Percentiles rank a stretch among this genome's conserved stretches.
Conservation (phyloP, 345 rosid genomes). For the Populus simonii region DNA sequence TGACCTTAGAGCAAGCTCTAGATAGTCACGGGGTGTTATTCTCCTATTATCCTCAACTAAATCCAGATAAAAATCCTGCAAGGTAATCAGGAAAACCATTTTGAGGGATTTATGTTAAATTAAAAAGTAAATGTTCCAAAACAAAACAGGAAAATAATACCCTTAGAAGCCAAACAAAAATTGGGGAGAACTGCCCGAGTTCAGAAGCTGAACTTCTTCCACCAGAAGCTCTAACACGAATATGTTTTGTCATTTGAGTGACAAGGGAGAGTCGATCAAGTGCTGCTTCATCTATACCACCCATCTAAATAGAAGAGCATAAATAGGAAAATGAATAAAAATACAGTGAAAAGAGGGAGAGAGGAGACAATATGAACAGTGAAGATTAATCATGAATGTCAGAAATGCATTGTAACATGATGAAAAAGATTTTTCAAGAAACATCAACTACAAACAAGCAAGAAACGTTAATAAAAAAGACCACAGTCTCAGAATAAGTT, state of each 20-base stretch:
- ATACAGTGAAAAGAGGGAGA: neutral
- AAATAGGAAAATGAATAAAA: neutral
- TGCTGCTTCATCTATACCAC: conserved; percentile 96
- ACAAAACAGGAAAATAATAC: conserved; percentile 35
- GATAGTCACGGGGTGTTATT: conserved; percentile 92
- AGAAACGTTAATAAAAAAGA: neutral
- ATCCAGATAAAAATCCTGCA: conserved; percentile 92
- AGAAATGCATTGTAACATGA: neutral
- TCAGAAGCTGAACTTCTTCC: conserved; percentile 78
- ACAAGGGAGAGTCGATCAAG: conserved; percentile 94
- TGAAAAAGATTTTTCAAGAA: neutral
- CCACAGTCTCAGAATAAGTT: neutral
- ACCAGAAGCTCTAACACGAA: conserved; percentile 87
- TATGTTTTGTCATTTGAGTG: conserved; percentile 96
- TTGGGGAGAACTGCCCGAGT: conserved; percentile 89
- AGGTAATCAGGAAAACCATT: neutral
- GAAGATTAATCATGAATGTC: neutral
- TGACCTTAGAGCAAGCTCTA: conserved; percentile 86
- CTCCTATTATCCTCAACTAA: conserved; percentile 74
- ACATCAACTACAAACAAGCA: neutral
- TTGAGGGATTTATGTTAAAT: neutral
- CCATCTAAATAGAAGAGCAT: conserved; percentile 54
- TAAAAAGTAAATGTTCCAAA: neutral
- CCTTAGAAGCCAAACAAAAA: conserved; percentile 98
- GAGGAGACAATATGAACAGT: neutral